A percentile compares a stretch with the other conserved stretches of the same genome.
Evolutionary conservation across 2,329 filamentous ascomycete genomes (phyloP).

Genomic region (Endocalyx cinctus): DNA sequence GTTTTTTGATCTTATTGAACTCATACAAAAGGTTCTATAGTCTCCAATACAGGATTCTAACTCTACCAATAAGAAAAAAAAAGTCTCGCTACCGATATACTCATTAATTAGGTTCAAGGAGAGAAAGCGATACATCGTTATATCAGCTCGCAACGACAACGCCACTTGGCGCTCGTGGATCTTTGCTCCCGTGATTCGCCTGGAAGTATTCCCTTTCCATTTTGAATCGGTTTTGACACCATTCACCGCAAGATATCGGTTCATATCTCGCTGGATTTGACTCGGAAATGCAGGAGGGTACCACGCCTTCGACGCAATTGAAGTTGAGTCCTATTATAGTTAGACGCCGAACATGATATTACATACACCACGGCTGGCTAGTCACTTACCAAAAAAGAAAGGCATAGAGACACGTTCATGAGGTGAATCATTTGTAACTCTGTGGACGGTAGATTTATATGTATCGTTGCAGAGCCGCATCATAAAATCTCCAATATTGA

Average conservation of each 20-base stretch:
- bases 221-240: conserved; percentile 30
- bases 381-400: conserved; percentile 46
- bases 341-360: too few relatives aligned
- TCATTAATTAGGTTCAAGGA: too few relatives aligned
- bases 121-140: background rate
- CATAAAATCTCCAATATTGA: conserved; percentile 50
- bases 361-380: too few relatives aligned
- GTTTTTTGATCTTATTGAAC: conserved; percentile 62
- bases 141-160: conserved; percentile 13
- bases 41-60: background rate
- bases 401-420: conserved; percentile 48
- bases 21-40: conserved; percentile 55
- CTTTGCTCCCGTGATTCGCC: conserved; percentile 12
- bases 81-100: too few relatives aligned
- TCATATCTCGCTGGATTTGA: conserved; percentile 44
- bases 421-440: conserved; percentile 39
- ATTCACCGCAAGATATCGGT: conserved; percentile 46
- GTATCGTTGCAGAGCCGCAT: conserved; percentile 46
- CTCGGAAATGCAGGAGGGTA: conserved; percentile 42
- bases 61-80: background rate
- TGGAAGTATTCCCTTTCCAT: conserved; percentile 22
- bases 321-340: conserved; percentile 40
- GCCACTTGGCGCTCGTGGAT: conserved; percentile 19
- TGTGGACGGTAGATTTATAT: conserved; percentile 47
- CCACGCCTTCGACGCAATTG: conserved; percentile 43